A percentile compares a stretch with the other conserved stretches of the same genome.
These are phyloP conservation scores for Cyclospora cayetanensis DNA, from an alignment of 169 alveolate species.

Conservation along the genomic window DNA sequence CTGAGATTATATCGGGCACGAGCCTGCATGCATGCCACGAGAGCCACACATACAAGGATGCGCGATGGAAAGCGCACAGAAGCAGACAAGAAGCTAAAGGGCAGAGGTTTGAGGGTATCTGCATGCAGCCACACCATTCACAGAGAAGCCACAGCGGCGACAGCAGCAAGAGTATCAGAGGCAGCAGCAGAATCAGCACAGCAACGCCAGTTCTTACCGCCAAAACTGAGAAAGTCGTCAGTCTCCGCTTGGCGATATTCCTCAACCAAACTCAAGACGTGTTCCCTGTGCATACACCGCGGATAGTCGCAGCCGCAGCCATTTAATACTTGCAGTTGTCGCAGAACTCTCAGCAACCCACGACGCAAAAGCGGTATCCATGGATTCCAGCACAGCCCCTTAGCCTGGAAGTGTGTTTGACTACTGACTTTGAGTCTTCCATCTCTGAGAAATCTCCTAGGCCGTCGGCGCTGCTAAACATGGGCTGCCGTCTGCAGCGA, in stretches of 20 bases:
- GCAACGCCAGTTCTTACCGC: conserved; percentile 71
- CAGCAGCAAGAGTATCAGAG: not conserved
- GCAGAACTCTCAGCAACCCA: not conserved
- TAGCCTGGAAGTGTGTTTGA: not conserved
- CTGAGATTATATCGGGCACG: conserved; percentile 19
- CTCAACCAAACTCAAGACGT: conserved; percentile 92
- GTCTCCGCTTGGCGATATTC: conserved; percentile 98
- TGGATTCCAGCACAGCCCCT: not conserved
- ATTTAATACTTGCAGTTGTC: not conserved
- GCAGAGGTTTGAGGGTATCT: not conserved
- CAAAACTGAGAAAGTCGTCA: conserved; percentile 91
- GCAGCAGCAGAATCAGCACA: too few relatives aligned
- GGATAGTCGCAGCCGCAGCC: not conserved
- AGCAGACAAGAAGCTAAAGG: too few relatives aligned
- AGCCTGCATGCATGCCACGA: not conserved
- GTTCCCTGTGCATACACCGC: conserved; percentile 83
- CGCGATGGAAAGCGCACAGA: not conserved
- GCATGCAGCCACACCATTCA: not conserved
- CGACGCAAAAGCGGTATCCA: not conserved
- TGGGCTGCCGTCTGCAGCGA: conserved; percentile 80
- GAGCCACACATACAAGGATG: too few relatives aligned
- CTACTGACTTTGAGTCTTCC: conserved; percentile 86
- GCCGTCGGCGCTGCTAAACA: conserved; percentile 87
- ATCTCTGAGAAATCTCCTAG: conserved; percentile 92
- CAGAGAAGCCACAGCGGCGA: not conserved